phyloP scores from a whole-genome alignment of 2,329 filamentous ascomycete species.

The Plenodomus lindquistii region DNA sequence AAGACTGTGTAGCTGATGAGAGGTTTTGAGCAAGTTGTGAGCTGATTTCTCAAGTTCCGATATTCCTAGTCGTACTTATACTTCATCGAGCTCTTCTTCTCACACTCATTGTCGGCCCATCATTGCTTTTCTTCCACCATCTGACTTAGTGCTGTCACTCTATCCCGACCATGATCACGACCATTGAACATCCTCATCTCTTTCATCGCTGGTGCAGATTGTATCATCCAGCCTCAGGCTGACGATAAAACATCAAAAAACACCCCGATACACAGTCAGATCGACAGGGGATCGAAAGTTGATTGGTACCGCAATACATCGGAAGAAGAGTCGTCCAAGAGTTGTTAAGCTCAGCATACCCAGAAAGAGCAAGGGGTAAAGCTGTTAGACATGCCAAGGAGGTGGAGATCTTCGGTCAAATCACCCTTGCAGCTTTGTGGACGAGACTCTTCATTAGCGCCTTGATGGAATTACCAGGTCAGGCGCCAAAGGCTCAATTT shows the following conservation, averaged over 20 bases:
- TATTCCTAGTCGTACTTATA: conserved; percentile 25
- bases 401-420: conserved; percentile 18
- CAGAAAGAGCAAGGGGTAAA: conserved; percentile 1
- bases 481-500: too few relatives aligned
- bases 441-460: too few relatives aligned
- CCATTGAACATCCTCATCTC: conserved; percentile 21
- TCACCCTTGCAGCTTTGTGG: conserved; percentile 1
- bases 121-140: not conserved
- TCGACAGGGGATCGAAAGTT: conserved; percentile 18
- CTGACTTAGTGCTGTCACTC: not conserved
- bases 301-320: not conserved
- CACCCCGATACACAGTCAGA: conserved; percentile 14
- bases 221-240: conserved; percentile 18
- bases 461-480: too few relatives aligned
- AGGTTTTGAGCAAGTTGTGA: conserved; percentile 33
- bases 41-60: conserved; percentile 19
- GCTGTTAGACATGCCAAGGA: conserved; percentile 3
- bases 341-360: conserved; percentile 7
- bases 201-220: conserved; percentile 14
- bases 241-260: conserved; percentile 25
- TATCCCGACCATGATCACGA: not conserved
- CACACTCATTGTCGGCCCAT: too few relatives aligned
- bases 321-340: not conserved
- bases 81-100: not conserved
- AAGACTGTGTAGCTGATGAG: conserved; percentile 17